Evolutionary conservation across 2,329 filamentous ascomycete genomes (phyloP).

Genomic region (Botryotinia globosa): DNA sequence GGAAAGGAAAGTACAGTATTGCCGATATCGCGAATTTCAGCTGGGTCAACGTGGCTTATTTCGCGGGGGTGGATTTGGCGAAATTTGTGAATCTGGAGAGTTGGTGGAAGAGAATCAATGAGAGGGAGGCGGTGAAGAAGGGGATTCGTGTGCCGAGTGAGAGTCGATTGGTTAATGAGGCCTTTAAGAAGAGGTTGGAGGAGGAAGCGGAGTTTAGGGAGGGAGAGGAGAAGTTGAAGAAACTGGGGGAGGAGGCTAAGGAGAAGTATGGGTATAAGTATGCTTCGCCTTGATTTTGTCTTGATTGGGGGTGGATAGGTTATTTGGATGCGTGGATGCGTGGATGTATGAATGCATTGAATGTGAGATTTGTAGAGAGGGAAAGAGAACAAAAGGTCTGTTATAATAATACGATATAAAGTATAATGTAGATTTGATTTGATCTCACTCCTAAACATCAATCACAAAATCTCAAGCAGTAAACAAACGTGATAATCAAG

Average conservation of each 20-base stretch:
- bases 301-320: background rate
- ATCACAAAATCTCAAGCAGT: background rate
- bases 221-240: slow-evolving; percentile 41
- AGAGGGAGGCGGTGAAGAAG: slow-evolving; percentile 59
- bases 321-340: background rate
- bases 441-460: background rate
- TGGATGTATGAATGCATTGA: background rate
- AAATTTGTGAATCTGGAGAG: slow-evolving; percentile 64
- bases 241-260: slow-evolving; percentile 32
- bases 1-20: slow-evolving; percentile 56
- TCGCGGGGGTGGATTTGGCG: slow-evolving; percentile 61
- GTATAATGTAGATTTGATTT: background rate
- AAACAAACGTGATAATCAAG: background rate
- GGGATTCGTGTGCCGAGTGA: slow-evolving; percentile 59
- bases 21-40: slow-evolving; percentile 72
- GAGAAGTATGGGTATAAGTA: slow-evolving; percentile 36
- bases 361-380: background rate
- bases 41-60: slow-evolving; percentile 60
- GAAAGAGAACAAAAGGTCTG: background rate
- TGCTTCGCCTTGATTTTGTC: slow-evolving; percentile 29
- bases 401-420: background rate
- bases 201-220: slow-evolving; percentile 49
- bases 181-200: slow-evolving; percentile 43
- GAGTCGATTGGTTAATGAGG: slow-evolving; percentile 43
- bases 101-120: slow-evolving; percentile 63